Evolutionary conservation across 2,329 filamentous ascomycete species (phyloP), one percentile per base, ranked within the genome.

Genomic region (Sporothrix mexicana): DNA sequence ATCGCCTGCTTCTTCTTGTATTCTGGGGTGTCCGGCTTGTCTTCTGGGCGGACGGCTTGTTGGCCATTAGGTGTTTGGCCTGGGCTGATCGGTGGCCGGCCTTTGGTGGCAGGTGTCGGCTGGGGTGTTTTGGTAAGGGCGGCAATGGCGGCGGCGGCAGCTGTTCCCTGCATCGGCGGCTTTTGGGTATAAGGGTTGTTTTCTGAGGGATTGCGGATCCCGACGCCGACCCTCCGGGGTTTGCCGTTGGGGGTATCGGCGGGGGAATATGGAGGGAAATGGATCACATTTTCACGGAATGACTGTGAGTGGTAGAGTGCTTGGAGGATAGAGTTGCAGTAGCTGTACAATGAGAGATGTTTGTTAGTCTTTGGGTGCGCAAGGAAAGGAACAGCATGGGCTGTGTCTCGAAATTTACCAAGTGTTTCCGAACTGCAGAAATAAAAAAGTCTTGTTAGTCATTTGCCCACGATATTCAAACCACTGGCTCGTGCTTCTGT

Each of bases 1-100:
- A 98, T 90, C 20, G 95, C 95, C 80, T 96, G 91, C 83, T 97
- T 98, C 86, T 99, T 99, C 84, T 98, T 98, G 83, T 96, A 97
- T 82, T 99, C 96, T 0, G 95, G 94, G 1, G 95, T 95, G 79
- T 98, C 95, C 75, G 93, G 93, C 81, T 94, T 97, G 79, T 98
- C 96, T 81, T 98, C 96, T 9, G 93, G 93, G 77, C 94, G 85
- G 57, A 86, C 75, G 2, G 82, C 91, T 73, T 81, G 91, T 73
- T 83, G 86, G 45, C 85, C 86, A 20, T 87, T 83, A 30, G 87
- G 82, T 3, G 47, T 71, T 74, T 89, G 87, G 43, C 86, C 85
- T 20, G 85, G 79, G 76, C 84, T 87, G 76, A 88, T 82, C 74
- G 86, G 83, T 76, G 86, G 85, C 78, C 89, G 83, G 76, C 87